Evolutionary conservation across 2,329 filamentous ascomycete genomes (phyloP).

Genomic region (Penicillium occitanis): DNA sequence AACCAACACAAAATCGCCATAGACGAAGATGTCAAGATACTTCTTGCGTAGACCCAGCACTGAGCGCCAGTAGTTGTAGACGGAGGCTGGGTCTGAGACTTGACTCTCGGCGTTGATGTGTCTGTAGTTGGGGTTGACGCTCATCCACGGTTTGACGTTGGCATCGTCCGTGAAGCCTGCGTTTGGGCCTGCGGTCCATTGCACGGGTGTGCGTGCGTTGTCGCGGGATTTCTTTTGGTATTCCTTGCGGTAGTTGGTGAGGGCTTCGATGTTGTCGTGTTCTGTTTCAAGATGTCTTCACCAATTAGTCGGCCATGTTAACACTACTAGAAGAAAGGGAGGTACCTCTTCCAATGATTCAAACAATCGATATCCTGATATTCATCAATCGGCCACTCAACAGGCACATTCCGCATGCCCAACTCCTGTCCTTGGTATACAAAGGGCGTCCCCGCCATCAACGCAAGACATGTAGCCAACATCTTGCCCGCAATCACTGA

Average conservation of each 20-base stretch:
- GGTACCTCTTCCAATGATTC: constrained; percentile 55
- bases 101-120: constrained; percentile 57
- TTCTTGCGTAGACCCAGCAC: constrained; percentile 62
- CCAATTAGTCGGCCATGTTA: neutral
- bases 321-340: constrained; percentile 23
- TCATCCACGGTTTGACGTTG: constrained; percentile 64
- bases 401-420: constrained; percentile 64
- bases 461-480: constrained; percentile 57
- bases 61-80: constrained; percentile 62
- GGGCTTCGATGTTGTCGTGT: constrained; percentile 30
- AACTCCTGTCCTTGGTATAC: constrained; percentile 71
- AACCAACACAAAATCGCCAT: constrained; percentile 62
- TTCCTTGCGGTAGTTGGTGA: constrained; percentile 33
- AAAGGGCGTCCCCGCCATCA: constrained; percentile 63
- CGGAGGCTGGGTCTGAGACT: constrained; percentile 45
- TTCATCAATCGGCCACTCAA: constrained; percentile 60
- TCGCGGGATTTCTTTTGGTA: constrained; percentile 55
- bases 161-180: constrained; percentile 63
- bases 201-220: constrained; percentile 70
- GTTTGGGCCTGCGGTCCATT: constrained; percentile 63
- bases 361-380: constrained; percentile 67
- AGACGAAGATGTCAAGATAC: constrained; percentile 63
- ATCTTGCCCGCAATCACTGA: constrained; percentile 58
- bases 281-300: constrained; percentile 34
- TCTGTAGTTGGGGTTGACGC: constrained; percentile 62